These are phyloP conservation scores for Acmispon strigosus DNA, from an alignment of 306 rosid genomes.

Conservation along the genomic window DNA sequence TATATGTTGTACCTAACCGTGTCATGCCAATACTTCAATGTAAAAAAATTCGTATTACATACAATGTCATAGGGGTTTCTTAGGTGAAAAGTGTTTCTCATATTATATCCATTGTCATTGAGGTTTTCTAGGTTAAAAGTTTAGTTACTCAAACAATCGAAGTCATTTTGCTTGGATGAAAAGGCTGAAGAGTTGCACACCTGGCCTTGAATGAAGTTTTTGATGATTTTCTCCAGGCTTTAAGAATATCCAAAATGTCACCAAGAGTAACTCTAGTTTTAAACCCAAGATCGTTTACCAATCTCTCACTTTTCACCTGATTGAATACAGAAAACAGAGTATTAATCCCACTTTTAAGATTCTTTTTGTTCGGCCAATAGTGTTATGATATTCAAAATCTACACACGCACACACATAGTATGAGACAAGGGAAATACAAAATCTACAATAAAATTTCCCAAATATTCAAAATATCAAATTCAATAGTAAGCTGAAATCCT, in stretches of 20 bases:
- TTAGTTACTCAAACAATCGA: background rate
- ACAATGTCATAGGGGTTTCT: no score
- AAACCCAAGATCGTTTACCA: constrained; percentile 62
- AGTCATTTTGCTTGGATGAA: background rate
- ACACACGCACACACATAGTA: background rate
- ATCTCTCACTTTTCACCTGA: constrained; percentile 69
- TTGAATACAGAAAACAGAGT: constrained; percentile 8
- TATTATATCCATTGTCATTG: background rate
- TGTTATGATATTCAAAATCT: constrained; percentile 5
- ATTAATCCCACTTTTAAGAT: background rate
- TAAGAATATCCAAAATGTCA: constrained; percentile 56
- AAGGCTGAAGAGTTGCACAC: constrained; percentile 28
- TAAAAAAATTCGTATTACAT: no score
- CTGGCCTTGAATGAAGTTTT: constrained; percentile 57
- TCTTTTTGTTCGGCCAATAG: background rate
- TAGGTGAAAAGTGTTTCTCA: background rate
- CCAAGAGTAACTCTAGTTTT: constrained; percentile 67
- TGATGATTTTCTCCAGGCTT: constrained; percentile 51
- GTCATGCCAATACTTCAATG: background rate
- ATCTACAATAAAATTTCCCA: background rate
- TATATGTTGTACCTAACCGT: background rate
- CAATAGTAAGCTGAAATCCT: background rate
- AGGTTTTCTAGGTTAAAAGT: background rate
- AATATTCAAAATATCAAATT: constrained; percentile 11
- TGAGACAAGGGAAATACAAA: background rate